Evolutionary conservation across 306 rosid genomes (phyloP), one percentile per base, ranked within the genome.

Genomic region (Dicorynia guianensis): DNA sequence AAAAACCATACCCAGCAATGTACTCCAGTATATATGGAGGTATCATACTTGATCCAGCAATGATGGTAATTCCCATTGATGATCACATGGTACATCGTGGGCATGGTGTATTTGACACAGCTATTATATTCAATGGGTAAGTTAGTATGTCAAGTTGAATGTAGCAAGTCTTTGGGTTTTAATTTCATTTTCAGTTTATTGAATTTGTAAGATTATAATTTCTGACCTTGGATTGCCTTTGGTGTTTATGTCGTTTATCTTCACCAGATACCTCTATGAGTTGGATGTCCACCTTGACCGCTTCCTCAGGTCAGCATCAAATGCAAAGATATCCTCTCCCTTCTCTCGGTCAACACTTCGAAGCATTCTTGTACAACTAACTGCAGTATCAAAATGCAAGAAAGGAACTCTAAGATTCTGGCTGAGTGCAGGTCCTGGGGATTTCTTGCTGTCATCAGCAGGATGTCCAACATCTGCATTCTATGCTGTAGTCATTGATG

Each of bases 381-480:
- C 91, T 35, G 91, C 89, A 40, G 93, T 47, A 44, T 92, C 97
- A 47, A 82, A 86, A 68, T 85, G 83, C 79, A 90, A 85, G 91
- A 89, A 80, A 77, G 98, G 98, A 56, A 86, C 90, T 43, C 63
- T 95, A 18, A 83, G 97, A 84, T 95, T 76, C 71, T 95, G 98
- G 98, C 55, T 90, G 38, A 95, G 92, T 85, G 84, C 98, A 46
- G 97, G 98, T 35, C 98, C 98, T 17, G 98, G 97, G 4, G 63
- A 95, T 81, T 95, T 95, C 85, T 71, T 87, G 90, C 88, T 95
- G 44, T 74, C 97, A 17, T 76, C 96, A 34, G 47, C 91, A 75
- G 88, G 66, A 19, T 74, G 87, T 72, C 80, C 92, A 62, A 77
- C 76, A 20, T 47, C 98, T 43, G 93, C 97, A 13, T 95, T 92